Percentiles rank a stretch among this genome's conserved stretches.
Conservation (phyloP, 139 green algal species). For the Pseudopediastrum boryanum region DNA sequence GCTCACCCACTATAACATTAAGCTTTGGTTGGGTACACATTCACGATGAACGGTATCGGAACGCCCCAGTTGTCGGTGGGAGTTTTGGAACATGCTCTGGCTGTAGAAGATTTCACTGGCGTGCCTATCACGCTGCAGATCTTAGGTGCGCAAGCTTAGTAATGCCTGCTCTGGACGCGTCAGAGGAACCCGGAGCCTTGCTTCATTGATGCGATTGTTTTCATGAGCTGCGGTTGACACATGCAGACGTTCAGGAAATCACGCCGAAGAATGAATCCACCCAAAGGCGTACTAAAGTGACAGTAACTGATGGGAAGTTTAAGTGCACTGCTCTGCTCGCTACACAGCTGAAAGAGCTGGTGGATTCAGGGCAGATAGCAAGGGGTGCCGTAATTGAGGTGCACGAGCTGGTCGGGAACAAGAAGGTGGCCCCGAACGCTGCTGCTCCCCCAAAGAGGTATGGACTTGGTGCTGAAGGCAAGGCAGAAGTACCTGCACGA, state of each 20-base stretch:
- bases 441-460: too few relatives aligned
- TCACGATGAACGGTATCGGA: too few relatives aligned
- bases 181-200: neutral
- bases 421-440: conserved; percentile 12
- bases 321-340: conserved; percentile 75
- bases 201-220: neutral
- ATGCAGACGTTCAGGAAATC: conserved; percentile 35
- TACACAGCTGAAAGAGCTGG: conserved; percentile 75
- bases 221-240: neutral
- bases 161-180: neutral
- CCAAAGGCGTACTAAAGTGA: conserved; percentile 26
- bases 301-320: conserved; percentile 44
- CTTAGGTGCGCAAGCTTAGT: conserved; percentile 1
- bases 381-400: conserved; percentile 67
- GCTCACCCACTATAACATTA: too few relatives aligned
- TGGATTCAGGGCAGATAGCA: conserved; percentile 45
- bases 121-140: conserved; percentile 18
- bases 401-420: conserved; percentile 71
- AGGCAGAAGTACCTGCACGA: too few relatives aligned
- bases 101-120: neutral
- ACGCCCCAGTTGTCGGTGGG: conserved; percentile 13
- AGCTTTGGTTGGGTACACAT: too few relatives aligned
- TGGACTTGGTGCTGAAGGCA: too few relatives aligned
- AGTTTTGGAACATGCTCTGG: conserved; percentile 3
- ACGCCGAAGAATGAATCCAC: conserved; percentile 5